phyloP scores from a whole-genome alignment of 768 basidiomycete genomes.

The Xerocomus spinulosus region DNA sequence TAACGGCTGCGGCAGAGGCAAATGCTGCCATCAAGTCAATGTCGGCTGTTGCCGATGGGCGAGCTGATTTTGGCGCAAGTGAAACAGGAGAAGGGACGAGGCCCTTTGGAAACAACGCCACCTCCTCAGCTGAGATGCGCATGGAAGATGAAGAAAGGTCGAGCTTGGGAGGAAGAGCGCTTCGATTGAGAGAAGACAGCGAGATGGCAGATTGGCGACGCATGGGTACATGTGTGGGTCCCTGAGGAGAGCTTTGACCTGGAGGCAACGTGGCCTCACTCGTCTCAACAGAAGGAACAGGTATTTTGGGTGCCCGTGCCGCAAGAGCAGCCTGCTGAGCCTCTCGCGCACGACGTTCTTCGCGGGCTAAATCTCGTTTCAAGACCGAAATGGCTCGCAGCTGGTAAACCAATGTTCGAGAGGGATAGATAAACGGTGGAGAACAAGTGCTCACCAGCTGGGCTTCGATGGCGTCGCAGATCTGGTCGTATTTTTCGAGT shows the following conservation, averaged over 20 bases:
- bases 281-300: conserved; percentile 20
- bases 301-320: conserved; percentile 22
- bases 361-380: conserved; percentile 61
- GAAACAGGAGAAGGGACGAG: conserved; percentile 71
- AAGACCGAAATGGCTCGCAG: conserved; percentile 67
- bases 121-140: conserved; percentile 62
- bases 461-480: conserved; percentile 74
- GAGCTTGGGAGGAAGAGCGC: conserved; percentile 67
- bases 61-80: conserved; percentile 75
- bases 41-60: conserved; percentile 51
- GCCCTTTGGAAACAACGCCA: conserved; percentile 51
- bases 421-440: neutral
- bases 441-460: conserved; percentile 49
- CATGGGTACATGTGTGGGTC: conserved; percentile 30
- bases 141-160: conserved; percentile 71
- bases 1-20: conserved; percentile 38
- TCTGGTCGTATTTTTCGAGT: conserved; percentile 73
- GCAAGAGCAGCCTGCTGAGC: conserved; percentile 42
- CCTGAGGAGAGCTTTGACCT: conserved; percentile 33
- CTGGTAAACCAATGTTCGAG: conserved; percentile 34
- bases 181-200: conserved; percentile 73
- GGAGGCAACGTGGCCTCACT: conserved; percentile 21
- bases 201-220: conserved; percentile 76
- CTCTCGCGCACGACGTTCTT: conserved; percentile 50
- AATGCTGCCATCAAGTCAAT: conserved; percentile 66